Conservation (phyloP, 495 filamentous ascomycete species). For the Thozetella sp. region DNA sequence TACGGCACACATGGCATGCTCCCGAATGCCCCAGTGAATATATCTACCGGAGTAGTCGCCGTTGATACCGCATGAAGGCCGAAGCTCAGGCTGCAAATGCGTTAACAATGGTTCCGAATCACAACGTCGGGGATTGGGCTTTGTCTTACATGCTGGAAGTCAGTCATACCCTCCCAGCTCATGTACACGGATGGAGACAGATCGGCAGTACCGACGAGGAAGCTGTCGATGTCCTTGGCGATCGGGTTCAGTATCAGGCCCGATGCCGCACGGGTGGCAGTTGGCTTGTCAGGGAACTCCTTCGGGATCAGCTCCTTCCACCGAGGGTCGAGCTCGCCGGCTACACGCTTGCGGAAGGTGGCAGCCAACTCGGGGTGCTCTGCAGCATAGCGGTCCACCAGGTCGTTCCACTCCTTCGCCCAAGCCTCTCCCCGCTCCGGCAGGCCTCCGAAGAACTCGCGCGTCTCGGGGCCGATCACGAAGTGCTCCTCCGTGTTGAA, state of each 20-base stretch:
- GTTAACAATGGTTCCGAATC: slow-evolving; percentile 1
- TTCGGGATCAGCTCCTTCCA: slow-evolving; percentile 46
- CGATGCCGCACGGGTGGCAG: slow-evolving; percentile 48
- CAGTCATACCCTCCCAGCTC: slow-evolving; percentile 53
- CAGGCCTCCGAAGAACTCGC: slow-evolving; percentile 49
- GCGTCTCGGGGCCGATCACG: slow-evolving; percentile 43
- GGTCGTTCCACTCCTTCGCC: slow-evolving; percentile 45
- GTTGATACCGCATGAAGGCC: slow-evolving; percentile 44
- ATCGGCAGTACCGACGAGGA: slow-evolving; percentile 64
- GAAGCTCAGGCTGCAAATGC: slow-evolving; percentile 37
- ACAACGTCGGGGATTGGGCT: not conserved
- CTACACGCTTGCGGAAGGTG: slow-evolving; percentile 47
- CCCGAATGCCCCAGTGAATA: slow-evolving; percentile 55
- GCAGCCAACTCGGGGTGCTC: slow-evolving; percentile 45
- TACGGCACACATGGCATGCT: slow-evolving; percentile 56
- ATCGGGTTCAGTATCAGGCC: slow-evolving; percentile 54
- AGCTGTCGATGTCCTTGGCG: slow-evolving; percentile 40
- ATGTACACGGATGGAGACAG: slow-evolving; percentile 60
- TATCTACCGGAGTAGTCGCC: slow-evolving; percentile 54
- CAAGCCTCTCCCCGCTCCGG: slow-evolving; percentile 36
- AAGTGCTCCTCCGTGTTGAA: slow-evolving; percentile 48
- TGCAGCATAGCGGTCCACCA: slow-evolving; percentile 38
- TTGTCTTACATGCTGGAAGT: slow-evolving; percentile 51
- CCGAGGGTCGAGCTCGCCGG: slow-evolving; percentile 44
- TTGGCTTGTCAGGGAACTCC: slow-evolving; percentile 45